These are phyloP conservation scores for Lactarius sp. DNA, from an alignment of 768 basidiomycete genomes.

Conservation along the genomic window DNA sequence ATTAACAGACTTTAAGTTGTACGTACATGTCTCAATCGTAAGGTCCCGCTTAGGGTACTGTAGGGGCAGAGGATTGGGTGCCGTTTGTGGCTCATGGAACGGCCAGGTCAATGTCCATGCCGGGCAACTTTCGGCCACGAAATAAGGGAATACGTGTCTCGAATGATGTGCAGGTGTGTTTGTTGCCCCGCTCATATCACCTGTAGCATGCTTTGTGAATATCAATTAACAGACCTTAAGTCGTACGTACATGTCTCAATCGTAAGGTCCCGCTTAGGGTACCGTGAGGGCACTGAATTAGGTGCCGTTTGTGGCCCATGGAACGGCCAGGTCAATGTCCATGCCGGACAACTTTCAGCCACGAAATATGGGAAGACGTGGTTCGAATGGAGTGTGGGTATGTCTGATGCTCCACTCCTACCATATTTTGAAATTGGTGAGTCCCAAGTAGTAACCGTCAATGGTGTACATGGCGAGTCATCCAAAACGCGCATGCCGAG, in stretches of 20 bases:
- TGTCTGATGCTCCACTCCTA: background rate
- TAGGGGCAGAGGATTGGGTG: background rate
- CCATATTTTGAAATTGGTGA: background rate
- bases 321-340: slow-evolving; percentile 26
- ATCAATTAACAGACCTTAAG: slow-evolving; percentile 27
- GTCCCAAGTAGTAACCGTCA: slow-evolving; percentile 46
- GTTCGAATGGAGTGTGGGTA: background rate
- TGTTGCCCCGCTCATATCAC: slow-evolving; percentile 20
- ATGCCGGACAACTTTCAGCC: background rate
- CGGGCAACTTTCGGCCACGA: background rate
- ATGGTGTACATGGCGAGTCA: slow-evolving; percentile 48
- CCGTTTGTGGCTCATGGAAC: background rate
- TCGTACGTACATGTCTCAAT: slow-evolving; percentile 28
- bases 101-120: slow-evolving; percentile 26
- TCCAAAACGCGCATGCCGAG: slow-evolving; percentile 51
- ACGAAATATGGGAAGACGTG: slow-evolving; percentile 15
- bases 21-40: slow-evolving; percentile 28
- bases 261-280: slow-evolving; percentile 25
- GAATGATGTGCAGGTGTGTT: background rate
- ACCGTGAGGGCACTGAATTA: background rate
- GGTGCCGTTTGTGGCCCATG: background rate
- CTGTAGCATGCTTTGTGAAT: background rate
- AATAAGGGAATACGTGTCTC: slow-evolving; percentile 11
- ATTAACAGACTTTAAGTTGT: slow-evolving; percentile 26
- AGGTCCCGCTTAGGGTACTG: slow-evolving; percentile 25